Percentiles rank a stretch among this genome's conserved stretches.
phyloP scores from a whole-genome alignment of 2,329 filamentous ascomycete species.

The Xylariaceae sp. region DNA sequence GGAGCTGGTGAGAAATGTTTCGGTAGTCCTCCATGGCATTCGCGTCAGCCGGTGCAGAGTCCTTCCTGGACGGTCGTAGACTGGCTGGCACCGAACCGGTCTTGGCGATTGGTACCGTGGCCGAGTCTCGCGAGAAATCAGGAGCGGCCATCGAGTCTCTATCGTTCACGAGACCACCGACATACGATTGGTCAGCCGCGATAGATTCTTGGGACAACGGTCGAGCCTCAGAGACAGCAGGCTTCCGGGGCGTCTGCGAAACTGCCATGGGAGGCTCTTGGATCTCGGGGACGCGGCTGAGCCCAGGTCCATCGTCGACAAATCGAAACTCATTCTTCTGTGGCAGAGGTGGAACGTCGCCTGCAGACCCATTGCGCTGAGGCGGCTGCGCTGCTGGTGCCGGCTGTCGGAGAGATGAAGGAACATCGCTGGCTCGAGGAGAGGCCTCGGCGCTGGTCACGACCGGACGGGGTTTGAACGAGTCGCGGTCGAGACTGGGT shows the following conservation, averaged over 20 bases:
- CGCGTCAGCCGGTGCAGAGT: slow-evolving; percentile 24
- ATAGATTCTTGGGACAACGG: slow-evolving; percentile 17
- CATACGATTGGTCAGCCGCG: slow-evolving; percentile 11
- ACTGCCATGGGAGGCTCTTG: slow-evolving; percentile 31
- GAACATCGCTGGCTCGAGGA: slow-evolving; percentile 38
- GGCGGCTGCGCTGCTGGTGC: slow-evolving; percentile 18
- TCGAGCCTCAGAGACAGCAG: slow-evolving; percentile 11
- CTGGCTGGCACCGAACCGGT: slow-evolving; percentile 16
- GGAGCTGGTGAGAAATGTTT: slow-evolving; percentile 17
- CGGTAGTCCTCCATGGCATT: slow-evolving; percentile 16
- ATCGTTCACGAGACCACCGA: slow-evolving; percentile 11
- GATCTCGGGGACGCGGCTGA: slow-evolving; percentile 26
- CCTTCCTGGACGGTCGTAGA: slow-evolving; percentile 26
- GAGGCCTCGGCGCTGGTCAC: slow-evolving; percentile 20
- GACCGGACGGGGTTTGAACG: slow-evolving; percentile 11
- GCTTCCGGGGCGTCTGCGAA: slow-evolving; percentile 16
- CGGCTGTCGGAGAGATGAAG: slow-evolving; percentile 24
- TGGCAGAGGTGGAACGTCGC: slow-evolving; percentile 8
- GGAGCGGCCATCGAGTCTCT: slow-evolving; percentile 14
- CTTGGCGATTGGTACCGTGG: slow-evolving; percentile 7
- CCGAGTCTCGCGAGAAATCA: no score
- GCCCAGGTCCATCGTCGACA: slow-evolving; percentile 22
- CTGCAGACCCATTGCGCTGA: slow-evolving; percentile 5
- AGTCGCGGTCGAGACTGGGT: slow-evolving; percentile 27
- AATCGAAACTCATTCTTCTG: slow-evolving; percentile 28